A percentile compares a stretch with the other conserved stretches of the same genome.
These are phyloP conservation scores for Cladophialophora immunda DNA, from an alignment of 2,329 filamentous ascomycete genomes.

Conservation along the genomic window DNA sequence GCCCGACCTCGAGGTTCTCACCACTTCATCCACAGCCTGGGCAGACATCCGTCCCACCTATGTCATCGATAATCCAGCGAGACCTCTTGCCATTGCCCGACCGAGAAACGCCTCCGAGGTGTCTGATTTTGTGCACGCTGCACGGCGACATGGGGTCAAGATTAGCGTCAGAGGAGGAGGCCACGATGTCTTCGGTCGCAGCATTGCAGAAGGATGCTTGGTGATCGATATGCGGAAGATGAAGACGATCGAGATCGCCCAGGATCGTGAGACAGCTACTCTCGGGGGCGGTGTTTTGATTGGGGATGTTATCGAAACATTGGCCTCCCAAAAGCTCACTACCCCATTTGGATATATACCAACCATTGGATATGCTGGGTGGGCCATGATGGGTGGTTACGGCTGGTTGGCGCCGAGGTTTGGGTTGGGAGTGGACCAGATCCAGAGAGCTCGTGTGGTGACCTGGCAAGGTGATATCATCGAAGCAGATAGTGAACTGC, in stretches of 20 bases:
- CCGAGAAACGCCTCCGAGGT: constrained; percentile 14
- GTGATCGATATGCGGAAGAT: constrained; percentile 16
- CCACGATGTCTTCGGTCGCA: constrained; percentile 14
- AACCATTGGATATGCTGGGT: constrained; percentile 16
- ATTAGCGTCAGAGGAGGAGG: constrained; percentile 20
- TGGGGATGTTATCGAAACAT: constrained; percentile 9
- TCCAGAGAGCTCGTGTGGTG: constrained; percentile 18
- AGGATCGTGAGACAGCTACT: constrained; percentile 10
- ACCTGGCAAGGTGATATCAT: constrained; percentile 16
- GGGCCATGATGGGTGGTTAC: constrained; percentile 25
- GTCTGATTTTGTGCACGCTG: constrained; percentile 1
- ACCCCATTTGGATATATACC: constrained; percentile 19
- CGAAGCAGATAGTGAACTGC: constrained; percentile 16
- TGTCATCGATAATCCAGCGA: constrained; percentile 13
- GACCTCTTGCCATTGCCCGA: constrained; percentile 14
- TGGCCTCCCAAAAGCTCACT: constrained; percentile 6
- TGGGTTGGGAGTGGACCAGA: constrained; percentile 17
- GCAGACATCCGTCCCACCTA: constrained; percentile 1
- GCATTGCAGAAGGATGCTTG: constrained; percentile 10
- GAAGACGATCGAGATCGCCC: constrained; percentile 10
- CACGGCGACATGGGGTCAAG: constrained; percentile 13
- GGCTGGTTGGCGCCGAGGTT: constrained; percentile 15
- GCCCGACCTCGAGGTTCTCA: constrained; percentile 5
- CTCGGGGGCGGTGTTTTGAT: constrained; percentile 17
- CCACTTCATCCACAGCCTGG: constrained; percentile 4